Evolutionary conservation across 208 protist genomes (phyloP).

Genomic region (Crithidia fasciculata): DNA sequence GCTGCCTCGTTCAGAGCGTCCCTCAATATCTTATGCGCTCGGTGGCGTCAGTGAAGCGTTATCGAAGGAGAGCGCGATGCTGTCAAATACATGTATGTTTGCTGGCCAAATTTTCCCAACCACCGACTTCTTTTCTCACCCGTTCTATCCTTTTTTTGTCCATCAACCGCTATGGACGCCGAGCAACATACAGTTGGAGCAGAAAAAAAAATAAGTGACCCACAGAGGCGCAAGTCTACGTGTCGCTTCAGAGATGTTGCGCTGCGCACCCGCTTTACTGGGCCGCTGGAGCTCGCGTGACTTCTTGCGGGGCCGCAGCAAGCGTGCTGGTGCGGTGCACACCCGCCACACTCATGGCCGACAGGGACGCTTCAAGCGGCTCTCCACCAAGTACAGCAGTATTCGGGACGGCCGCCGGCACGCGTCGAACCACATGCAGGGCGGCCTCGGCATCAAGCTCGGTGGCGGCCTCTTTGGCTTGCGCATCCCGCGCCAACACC

Average conservation of each 20-base stretch:
- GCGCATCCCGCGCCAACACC: conserved; percentile 82
- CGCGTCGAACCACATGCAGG: conserved; percentile 74
- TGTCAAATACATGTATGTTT: too few species aligned
- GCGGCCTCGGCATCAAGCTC: conserved; percentile 84
- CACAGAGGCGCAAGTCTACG: too few species aligned
- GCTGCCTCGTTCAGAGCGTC: too few species aligned
- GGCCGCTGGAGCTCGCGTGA: conserved; percentile 83
- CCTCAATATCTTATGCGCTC: too few species aligned
- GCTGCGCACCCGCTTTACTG: conserved; percentile 19
- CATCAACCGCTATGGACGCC: too few species aligned
- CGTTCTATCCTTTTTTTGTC: too few species aligned
- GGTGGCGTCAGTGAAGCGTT: too few species aligned
- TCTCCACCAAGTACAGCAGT: conserved; percentile 53
- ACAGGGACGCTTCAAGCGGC: conserved; percentile 79
- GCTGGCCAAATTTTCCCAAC: too few species aligned
- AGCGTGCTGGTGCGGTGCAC: conserved; percentile 80
- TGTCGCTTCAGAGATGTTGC: conserved; percentile 31
- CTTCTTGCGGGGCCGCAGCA: conserved; percentile 77
- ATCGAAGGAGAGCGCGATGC: too few species aligned
- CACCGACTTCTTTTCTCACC: neutral
- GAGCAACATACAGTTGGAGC: too few species aligned
- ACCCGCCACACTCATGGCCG: conserved; percentile 87
- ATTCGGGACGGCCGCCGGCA: conserved; percentile 83
- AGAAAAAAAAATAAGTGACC: too few species aligned
- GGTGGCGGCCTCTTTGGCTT: conserved; percentile 89